Percentiles rank a stretch among this genome's conserved stretches.
Evolutionary conservation across 2,329 filamentous ascomycete genomes (phyloP).

Genomic region (Coniella lustricola): DNA sequence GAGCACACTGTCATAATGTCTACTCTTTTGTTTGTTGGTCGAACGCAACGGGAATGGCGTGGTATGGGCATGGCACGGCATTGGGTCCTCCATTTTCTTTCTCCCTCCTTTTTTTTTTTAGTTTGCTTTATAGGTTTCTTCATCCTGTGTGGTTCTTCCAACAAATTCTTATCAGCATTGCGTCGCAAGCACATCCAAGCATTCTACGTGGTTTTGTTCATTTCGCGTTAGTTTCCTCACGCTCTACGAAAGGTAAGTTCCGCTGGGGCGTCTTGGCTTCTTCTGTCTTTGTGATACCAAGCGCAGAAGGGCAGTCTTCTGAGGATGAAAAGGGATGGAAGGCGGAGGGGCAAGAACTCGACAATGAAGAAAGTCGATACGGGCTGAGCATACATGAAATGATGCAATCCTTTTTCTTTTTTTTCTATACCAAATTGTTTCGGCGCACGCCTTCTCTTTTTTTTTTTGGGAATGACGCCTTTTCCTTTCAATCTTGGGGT

Average conservation of each 20-base stretch:
- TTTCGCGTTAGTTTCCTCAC: neutral
- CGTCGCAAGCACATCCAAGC: slow-evolving; percentile 4
- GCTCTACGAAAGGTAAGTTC: neutral
- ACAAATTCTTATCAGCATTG: slow-evolving; percentile 13
- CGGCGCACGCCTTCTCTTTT: too few species aligned
- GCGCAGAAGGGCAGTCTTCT: neutral
- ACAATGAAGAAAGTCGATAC: too few species aligned
- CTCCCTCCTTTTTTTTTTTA: neutral
- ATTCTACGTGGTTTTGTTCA: neutral
- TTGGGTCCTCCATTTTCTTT: neutral
- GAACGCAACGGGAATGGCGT: neutral
- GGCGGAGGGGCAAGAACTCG: too few species aligned
- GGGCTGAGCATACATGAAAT: too few species aligned
- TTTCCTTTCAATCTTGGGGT: too few species aligned
- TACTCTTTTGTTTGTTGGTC: slow-evolving; percentile 9
- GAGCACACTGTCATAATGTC: slow-evolving; percentile 13
- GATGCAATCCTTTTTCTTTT: neutral
- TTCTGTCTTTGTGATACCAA: slow-evolving; percentile 9
- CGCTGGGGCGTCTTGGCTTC: slow-evolving; percentile 6
- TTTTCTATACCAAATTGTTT: neutral
- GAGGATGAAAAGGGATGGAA: too few species aligned
- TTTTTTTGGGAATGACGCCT: too few species aligned
- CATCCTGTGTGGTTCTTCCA: slow-evolving; percentile 3
- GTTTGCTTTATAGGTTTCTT: neutral
- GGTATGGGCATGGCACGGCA: slow-evolving; percentile 6